Percentiles rank a stretch among this genome's conserved stretches.
Evolutionary conservation across 2,329 filamentous ascomycete genomes (phyloP).

Genomic region (Phyllosticta capitalensis): DNA sequence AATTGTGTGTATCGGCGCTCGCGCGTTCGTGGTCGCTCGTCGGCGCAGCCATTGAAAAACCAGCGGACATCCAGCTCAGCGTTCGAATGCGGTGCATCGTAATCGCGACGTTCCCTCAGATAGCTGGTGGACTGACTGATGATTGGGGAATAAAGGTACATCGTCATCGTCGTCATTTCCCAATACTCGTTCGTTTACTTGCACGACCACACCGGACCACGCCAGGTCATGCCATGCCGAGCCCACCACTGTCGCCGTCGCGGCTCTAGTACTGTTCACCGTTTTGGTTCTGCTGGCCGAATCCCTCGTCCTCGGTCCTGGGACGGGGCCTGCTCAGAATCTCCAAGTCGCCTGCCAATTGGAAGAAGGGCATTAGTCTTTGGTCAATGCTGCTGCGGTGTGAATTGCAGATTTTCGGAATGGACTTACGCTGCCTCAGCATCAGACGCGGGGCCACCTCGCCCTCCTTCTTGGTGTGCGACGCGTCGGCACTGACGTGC

Average conservation of each 20-base stretch:
- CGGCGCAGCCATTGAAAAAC: no score
- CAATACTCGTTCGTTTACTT: not conserved
- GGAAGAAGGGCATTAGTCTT: not conserved
- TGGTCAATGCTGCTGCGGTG: not conserved
- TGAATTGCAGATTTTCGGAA: not conserved
- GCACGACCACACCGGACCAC: not conserved
- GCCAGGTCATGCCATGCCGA: not conserved
- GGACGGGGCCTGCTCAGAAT: constrained; percentile 34
- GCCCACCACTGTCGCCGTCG: not conserved
- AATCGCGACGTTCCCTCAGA: no score
- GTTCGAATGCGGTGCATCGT: no score
- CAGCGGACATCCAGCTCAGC: no score
- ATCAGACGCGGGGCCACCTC: constrained; percentile 55
- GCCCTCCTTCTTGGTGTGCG: constrained; percentile 53
- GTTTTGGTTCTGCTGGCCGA: not conserved
- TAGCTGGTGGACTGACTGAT: no score
- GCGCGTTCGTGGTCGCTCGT: no score
- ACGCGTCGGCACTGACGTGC: constrained; percentile 75
- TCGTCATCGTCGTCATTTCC: no score
- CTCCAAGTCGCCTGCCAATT: constrained; percentile 36
- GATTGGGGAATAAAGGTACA: no score
- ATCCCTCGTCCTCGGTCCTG: not conserved
- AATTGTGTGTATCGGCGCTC: no score
- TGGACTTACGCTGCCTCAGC: constrained; percentile 69
- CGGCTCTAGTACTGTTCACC: not conserved